Conservation (phyloP, 441 rosid species). For the Capsella rubella region DNA sequence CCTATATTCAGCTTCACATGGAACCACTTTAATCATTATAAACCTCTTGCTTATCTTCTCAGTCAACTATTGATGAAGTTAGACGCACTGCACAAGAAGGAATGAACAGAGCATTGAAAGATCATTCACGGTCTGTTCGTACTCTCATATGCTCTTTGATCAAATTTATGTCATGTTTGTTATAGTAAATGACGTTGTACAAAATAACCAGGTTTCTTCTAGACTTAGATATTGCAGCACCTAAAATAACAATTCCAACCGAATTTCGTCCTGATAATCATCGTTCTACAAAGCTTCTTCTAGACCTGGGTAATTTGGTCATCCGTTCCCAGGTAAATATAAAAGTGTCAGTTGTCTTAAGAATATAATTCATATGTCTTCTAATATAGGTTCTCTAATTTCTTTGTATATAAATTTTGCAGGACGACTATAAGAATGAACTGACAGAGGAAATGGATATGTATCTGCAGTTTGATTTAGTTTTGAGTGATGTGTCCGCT, state of each 20-base stretch:
- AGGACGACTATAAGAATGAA: constrained; percentile 71
- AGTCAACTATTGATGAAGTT: constrained; percentile 99
- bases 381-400: constrained; percentile 27
- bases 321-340: constrained; percentile 83
- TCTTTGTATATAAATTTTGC: constrained; percentile 45
- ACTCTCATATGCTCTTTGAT: constrained; percentile 31
- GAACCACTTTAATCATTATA: constrained; percentile 30
- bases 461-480: constrained; percentile 96
- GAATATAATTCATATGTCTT: constrained; percentile 19
- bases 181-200: constrained; percentile 41
- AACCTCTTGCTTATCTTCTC: constrained; percentile 39
- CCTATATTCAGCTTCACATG: constrained; percentile 20
- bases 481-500: constrained; percentile 94
- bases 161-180: constrained; percentile 20
- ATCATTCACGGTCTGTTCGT: constrained; percentile 79
- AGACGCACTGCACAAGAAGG: constrained; percentile 98
- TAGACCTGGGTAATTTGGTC: constrained; percentile 95
- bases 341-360: constrained; percentile 32
- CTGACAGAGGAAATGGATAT: constrained; percentile 65
- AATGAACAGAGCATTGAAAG: constrained; percentile 90
- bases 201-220: constrained; percentile 78
- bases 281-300: constrained; percentile 88
- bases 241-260: constrained; percentile 97
- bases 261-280: constrained; percentile 77
- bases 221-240: constrained; percentile 99